Evolutionary conservation across 225 moss, liverwort and hornwort genomes (phyloP), one percentile per base, ranked within the genome.

Genomic region (Neckera pumila): DNA sequence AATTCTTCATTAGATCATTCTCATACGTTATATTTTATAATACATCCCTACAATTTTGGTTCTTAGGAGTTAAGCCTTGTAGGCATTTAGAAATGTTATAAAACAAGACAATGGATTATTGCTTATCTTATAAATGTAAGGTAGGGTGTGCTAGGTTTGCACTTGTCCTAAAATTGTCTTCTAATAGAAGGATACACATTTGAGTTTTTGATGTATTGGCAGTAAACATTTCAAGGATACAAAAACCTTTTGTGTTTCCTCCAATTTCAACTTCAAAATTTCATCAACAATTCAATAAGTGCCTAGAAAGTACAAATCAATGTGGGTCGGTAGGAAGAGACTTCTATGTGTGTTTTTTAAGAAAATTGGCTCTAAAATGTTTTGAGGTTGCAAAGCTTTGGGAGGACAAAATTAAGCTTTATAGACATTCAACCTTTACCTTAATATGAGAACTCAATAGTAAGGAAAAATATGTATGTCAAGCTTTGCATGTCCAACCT

Each of bases 251-350:
- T n/a, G 1, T 3, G 1, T 65, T 5, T 5, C 5, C 0, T 33
- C 17, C 2, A 15, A 5, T 22, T 42, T 42, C 72, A 43, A 43
- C 43, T 45, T 73, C 45, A 45, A 43, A 74, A 74, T 10, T 47
- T 47, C 31, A 47, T 74, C 17, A 45, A 28, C 4, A 74, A 47
- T 47, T 17, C 47, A 74, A 47, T 64, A 47, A 74, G 18, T 30
- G 4, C 20, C 19, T 22, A 51, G 3, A 53, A 22, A 22, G 9
- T 53, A 53, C 12, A 1, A 73, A 30, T 45, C 7, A 38, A 69
- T 0, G 0, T 28, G 0, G n/a, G n/a, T n/a, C n/a, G 27, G 3
- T 43, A 43, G 4, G 7, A 31, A 21, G 6, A 34, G 22, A 36
- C 33, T 34, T 36, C 28, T 36, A 53, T 31, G 21, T 76, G 3